Evolutionary conservation across 805 yeast genomes (phyloP), one percentile per base, ranked within the genome.

Genomic region (Pichia thaimueangensis): DNA sequence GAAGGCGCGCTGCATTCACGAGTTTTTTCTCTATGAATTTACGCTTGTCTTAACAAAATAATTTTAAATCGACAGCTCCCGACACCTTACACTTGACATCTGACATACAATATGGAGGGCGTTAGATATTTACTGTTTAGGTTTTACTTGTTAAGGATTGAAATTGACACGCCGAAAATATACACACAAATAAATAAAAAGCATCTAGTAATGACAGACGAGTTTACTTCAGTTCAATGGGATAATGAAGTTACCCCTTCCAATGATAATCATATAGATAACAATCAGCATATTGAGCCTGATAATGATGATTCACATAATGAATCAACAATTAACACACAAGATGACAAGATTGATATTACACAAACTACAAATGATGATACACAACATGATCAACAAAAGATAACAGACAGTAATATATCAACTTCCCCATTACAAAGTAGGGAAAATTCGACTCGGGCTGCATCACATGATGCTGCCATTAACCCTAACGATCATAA

Each of bases 211-310:
- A 61, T 61, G 65, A 35, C 54, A 39, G 79, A 74, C 49, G 74
- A 74, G 49, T 75, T 75, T 54, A 73, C 78, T 1, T 75, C 80
- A 23, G 73, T 75, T 37, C 76, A 70, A 51, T 75, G 77, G 78
- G 80, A 75, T 51, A 20, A 39, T n/a, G 28, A 35, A 2, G 28
- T 37, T 7, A 21, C 21, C 10, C 23, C 20, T 20, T 20, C n/a
- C 23, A 24, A 29, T 7, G 35, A 24, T 20, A 23, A 22, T 17
- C 36, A 20, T 12, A 30, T 7, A 16, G 23, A 28, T 12, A 27
- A 35, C 5, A 40, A 34, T 17, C 20, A 17, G 9, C 13, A 4
- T 10, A 15, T 32, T 12, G 30, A 10, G 4, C 25, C 6, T 23
- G 5, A 13, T 15, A 13, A n/a, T 13, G 15, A 23, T 5, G n/a